These are phyloP conservation scores for Arthrobotrys megalospora DNA, from an alignment of 2,329 filamentous ascomycete genomes.

Conservation along the genomic window DNA sequence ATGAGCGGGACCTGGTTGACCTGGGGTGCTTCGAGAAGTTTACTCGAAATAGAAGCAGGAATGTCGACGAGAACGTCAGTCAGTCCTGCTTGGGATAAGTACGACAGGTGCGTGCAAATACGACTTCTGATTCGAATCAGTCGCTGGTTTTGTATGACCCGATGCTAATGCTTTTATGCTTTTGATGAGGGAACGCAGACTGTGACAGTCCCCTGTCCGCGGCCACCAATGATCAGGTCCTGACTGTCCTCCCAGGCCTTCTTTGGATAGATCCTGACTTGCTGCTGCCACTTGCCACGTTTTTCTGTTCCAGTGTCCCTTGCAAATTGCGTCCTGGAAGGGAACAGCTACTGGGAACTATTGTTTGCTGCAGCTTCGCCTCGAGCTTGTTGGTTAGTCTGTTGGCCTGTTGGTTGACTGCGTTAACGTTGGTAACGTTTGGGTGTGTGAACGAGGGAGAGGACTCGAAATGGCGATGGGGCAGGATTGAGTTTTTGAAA, in stretches of 20 bases:
- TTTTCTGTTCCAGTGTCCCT: conserved; percentile 52
- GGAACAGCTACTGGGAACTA: conserved; percentile 22
- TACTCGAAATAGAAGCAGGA: conserved; percentile 55
- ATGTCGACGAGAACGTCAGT: conserved; percentile 50
- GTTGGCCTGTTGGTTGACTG: conserved; percentile 9
- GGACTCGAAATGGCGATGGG: conserved; percentile 7
- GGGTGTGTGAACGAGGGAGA: conserved; percentile 2
- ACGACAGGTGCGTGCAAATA: conserved; percentile 17
- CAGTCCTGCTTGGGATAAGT: conserved; percentile 38
- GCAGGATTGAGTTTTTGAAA: conserved; percentile 17
- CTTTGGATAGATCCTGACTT: conserved; percentile 48
- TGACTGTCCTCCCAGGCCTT: conserved; percentile 50
- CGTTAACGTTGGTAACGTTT: neutral
- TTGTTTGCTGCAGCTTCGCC: conserved; percentile 38
- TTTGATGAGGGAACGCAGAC: conserved; percentile 52
- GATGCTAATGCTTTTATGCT: conserved; percentile 28
- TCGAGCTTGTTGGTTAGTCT: conserved; percentile 1
- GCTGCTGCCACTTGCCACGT: conserved; percentile 57
- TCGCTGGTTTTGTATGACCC: conserved; percentile 37
- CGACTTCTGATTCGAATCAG: conserved; percentile 16
- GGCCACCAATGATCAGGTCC: conserved; percentile 50
- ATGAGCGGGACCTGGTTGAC: conserved; percentile 26
- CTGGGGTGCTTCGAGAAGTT: conserved; percentile 54
- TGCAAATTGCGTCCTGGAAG: conserved; percentile 55
- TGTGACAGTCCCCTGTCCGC: conserved; percentile 58